phyloP scores from a whole-genome alignment of 768 basidiomycete species.

The Porpolomopsis calyptriformis region DNA sequence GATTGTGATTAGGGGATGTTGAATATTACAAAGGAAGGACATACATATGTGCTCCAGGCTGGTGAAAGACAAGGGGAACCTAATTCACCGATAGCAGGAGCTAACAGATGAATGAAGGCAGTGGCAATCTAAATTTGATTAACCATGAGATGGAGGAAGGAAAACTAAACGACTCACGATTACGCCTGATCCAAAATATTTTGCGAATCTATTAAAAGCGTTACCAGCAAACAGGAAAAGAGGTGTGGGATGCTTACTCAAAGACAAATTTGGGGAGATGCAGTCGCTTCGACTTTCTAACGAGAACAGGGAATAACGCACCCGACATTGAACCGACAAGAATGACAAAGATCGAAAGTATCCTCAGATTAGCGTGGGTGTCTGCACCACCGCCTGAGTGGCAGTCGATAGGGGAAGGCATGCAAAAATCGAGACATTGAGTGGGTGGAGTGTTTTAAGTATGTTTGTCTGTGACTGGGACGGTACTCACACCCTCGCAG shows the following conservation, averaged over 20 bases:
- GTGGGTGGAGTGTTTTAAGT: no score
- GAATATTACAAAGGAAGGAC: slow-evolving; percentile 18
- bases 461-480: not conserved
- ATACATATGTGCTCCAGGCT: slow-evolving; percentile 67
- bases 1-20: not conserved
- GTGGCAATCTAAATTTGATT: slow-evolving; percentile 60
- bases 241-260: slow-evolving; percentile 39
- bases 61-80: slow-evolving; percentile 55
- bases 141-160: not conserved
- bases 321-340: slow-evolving; percentile 48
- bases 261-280: slow-evolving; percentile 51
- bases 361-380: slow-evolving; percentile 40
- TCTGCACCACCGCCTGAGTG: slow-evolving; percentile 42
- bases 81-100: slow-evolving; percentile 65
- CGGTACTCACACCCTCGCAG: not conserved
- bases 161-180: slow-evolving; percentile 40
- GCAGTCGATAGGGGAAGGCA: slow-evolving; percentile 27
- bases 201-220: slow-evolving; percentile 51
- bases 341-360: slow-evolving; percentile 70
- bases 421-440: not conserved
- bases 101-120: slow-evolving; percentile 75
- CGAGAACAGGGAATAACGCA: slow-evolving; percentile 63
- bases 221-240: not conserved
- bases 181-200: slow-evolving; percentile 86
- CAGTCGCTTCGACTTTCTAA: slow-evolving; percentile 40